A percentile compares a stretch with the other conserved stretches of the same genome.
phyloP scores from a whole-genome alignment of 179 eudicot genomes.

The Nepenthes alata region DNA sequence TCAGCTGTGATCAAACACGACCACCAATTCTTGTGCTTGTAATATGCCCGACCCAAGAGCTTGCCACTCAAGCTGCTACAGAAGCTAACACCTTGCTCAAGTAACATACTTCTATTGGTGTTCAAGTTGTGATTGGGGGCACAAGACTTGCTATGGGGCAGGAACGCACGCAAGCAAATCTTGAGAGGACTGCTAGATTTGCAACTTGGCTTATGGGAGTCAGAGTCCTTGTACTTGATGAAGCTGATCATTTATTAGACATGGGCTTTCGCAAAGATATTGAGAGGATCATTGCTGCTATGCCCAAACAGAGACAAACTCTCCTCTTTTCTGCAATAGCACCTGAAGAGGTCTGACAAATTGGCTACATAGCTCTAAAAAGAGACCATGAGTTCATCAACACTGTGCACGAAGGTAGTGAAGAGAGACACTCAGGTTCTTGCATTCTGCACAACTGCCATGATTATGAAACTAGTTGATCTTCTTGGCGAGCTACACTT shows the following conservation, averaged over 20 bases:
- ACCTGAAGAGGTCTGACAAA: slow-evolving; percentile 71
- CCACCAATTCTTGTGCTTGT: slow-evolving; percentile 78
- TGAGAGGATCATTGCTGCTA: slow-evolving; percentile 65
- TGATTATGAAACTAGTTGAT: slow-evolving; percentile 71
- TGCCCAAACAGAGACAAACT: slow-evolving; percentile 85
- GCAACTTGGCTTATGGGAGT: slow-evolving; percentile 79
- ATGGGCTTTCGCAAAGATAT: slow-evolving; percentile 93
- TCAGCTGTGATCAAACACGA: slow-evolving; percentile 37
- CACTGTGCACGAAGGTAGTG: slow-evolving; percentile 73
- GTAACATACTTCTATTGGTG: slow-evolving; percentile 80
- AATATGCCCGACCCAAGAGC: slow-evolving; percentile 89
- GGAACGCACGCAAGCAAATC: slow-evolving; percentile 62
- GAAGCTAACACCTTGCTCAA: slow-evolving; percentile 73
- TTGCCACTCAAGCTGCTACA: slow-evolving; percentile 79
- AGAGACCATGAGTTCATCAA: slow-evolving; percentile 76
- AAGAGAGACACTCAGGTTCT: slow-evolving; percentile 90
- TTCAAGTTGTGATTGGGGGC: slow-evolving; percentile 94
- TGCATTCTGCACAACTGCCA: slow-evolving; percentile 92
- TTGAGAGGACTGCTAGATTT: slow-evolving; percentile 79
- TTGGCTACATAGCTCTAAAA: slow-evolving; percentile 72
- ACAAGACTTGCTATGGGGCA: slow-evolving; percentile 68
- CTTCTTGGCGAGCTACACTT: slow-evolving; percentile 72
- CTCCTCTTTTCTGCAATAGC: slow-evolving; percentile 84
- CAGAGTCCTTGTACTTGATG: slow-evolving; percentile 87
- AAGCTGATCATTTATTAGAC: slow-evolving; percentile 87